Conservation (phyloP, 371 early-diverging fungal genomes). For the Rhizomucor pusillus region DNA sequence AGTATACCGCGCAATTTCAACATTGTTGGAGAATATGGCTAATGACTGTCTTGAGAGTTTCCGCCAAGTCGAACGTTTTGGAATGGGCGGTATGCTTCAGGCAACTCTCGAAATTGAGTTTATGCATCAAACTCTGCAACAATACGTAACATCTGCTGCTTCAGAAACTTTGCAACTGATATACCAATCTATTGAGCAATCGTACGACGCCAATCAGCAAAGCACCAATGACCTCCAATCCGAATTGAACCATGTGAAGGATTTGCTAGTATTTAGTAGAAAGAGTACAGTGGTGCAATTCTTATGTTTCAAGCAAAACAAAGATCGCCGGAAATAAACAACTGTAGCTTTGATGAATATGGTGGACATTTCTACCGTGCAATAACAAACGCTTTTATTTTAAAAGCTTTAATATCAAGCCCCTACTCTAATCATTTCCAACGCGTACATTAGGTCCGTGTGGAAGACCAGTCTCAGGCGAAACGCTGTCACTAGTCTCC, state of each 20-base stretch:
- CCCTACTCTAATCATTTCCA: slow-evolving; percentile 21
- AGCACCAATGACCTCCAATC: slow-evolving; percentile 53
- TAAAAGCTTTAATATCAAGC: too few species aligned
- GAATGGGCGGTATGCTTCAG: slow-evolving; percentile 90
- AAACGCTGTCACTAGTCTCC: slow-evolving; percentile 10
- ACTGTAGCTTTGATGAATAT: too few species aligned
- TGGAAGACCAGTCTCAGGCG: slow-evolving; percentile 12
- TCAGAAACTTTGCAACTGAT: slow-evolving; percentile 63
- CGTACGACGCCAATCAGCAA: slow-evolving; percentile 57
- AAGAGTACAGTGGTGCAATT: slow-evolving; percentile 74
- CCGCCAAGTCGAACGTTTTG: slow-evolving; percentile 78
- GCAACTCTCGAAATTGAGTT: slow-evolving; percentile 86
- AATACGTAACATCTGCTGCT: slow-evolving; percentile 65
- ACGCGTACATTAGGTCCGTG: slow-evolving; percentile 18
- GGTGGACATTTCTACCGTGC: too few species aligned
- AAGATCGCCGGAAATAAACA: slow-evolving; percentile 27
- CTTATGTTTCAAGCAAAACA: slow-evolving; percentile 67
- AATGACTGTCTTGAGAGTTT: slow-evolving; percentile 77
- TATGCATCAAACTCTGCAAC: slow-evolving; percentile 74
- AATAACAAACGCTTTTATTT: too few species aligned
- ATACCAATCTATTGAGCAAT: slow-evolving; percentile 68
- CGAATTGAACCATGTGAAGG: slow-evolving; percentile 63
- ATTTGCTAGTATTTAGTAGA: slow-evolving; percentile 61
- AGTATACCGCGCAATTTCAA: slow-evolving; percentile 72
- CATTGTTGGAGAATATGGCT: slow-evolving; percentile 67